A percentile compares a stretch with the other conserved stretches of the same genome.
Evolutionary conservation across 2,329 filamentous ascomycete species (phyloP).

Genomic region (Ceratocystiopsis minuta): DNA sequence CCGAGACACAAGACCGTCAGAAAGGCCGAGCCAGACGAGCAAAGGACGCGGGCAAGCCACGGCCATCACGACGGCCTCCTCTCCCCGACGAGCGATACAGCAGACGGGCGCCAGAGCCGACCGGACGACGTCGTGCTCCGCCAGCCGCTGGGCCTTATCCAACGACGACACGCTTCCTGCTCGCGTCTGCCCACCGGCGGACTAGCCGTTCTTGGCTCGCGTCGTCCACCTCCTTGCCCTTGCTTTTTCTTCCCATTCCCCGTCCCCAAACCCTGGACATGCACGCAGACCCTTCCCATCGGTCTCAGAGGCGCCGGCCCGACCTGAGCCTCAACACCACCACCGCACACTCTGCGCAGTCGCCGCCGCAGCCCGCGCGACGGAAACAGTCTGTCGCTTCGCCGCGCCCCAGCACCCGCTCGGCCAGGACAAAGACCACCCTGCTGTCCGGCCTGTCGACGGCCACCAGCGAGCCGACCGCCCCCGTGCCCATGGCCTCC

Average conservation of each 20-base stretch:
- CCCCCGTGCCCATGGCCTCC: slow-evolving; percentile 14
- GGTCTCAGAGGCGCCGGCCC: slow-evolving; percentile 15
- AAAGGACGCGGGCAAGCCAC: too few relatives aligned
- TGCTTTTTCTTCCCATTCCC: not conserved
- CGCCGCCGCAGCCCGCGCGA: slow-evolving; percentile 14
- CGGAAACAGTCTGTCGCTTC: slow-evolving; percentile 10
- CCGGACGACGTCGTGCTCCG: too few relatives aligned
- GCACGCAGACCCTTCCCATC: slow-evolving; percentile 6
- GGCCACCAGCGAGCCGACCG: slow-evolving; percentile 4
- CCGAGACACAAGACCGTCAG: not conserved
- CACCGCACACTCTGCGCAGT: slow-evolving; percentile 9
- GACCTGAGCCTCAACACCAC: slow-evolving; percentile 21
- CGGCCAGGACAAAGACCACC: slow-evolving; percentile 1
- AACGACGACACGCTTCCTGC: too few relatives aligned
- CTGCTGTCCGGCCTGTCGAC: not conserved
- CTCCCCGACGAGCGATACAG: too few relatives aligned
- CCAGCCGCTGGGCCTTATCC: too few relatives aligned
- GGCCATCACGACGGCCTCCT: too few relatives aligned
- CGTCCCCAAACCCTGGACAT: not conserved
- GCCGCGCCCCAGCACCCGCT: slow-evolving; percentile 2
- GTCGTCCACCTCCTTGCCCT: not conserved
- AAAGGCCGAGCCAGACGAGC: too few relatives aligned
- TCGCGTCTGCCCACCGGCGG: not conserved
- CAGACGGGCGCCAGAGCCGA: too few relatives aligned
- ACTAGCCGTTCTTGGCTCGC: not conserved